Percentiles rank a stretch among this genome's conserved stretches.
Evolutionary conservation across 2,329 filamentous ascomycete genomes (phyloP).

Genomic region (Colletotrichum costaricense): DNA sequence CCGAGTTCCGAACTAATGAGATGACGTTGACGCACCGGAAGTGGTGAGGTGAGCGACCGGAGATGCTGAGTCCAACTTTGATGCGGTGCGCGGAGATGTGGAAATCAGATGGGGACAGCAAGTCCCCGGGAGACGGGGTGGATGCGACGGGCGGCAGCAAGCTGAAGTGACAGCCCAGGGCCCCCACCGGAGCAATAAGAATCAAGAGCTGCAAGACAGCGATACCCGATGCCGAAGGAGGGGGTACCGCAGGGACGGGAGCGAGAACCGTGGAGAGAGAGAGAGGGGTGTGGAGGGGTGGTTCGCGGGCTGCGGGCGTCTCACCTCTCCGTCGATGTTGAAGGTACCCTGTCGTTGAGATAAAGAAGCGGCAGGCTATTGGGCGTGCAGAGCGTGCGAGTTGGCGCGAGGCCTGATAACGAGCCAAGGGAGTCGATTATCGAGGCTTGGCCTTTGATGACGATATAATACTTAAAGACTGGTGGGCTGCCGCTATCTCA

Average conservation of each 20-base stretch:
- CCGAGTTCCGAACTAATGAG: neutral
- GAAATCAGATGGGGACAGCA: conserved; percentile 19
- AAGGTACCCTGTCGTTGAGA: conserved; percentile 28
- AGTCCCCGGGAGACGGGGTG: conserved; percentile 10
- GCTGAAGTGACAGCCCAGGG: neutral
- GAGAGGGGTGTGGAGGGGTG: neutral
- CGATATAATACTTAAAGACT: neutral
- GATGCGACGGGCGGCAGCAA: conserved; percentile 7
- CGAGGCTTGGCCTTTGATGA: conserved; percentile 8
- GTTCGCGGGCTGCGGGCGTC: conserved; percentile 17
- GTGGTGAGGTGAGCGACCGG: neutral
- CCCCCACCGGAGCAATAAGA: conserved; percentile 14
- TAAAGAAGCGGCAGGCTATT: conserved; percentile 24
- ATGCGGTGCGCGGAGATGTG: conserved; percentile 25
- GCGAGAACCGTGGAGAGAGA: conserved; percentile 3
- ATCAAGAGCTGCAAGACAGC: neutral
- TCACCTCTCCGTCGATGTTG: neutral
- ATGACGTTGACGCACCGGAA: neutral
- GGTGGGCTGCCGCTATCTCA: neutral
- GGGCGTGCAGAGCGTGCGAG: conserved; percentile 14
- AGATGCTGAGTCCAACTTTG: conserved; percentile 13
- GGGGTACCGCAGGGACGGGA: neutral
- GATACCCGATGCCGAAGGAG: neutral
- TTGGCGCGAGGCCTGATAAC: conserved; percentile 27
- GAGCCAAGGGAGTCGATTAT: conserved; percentile 1